These are phyloP conservation scores for Cyberlindnera mississippiensis DNA, from an alignment of 805 yeast genomes.

Conservation along the genomic window DNA sequence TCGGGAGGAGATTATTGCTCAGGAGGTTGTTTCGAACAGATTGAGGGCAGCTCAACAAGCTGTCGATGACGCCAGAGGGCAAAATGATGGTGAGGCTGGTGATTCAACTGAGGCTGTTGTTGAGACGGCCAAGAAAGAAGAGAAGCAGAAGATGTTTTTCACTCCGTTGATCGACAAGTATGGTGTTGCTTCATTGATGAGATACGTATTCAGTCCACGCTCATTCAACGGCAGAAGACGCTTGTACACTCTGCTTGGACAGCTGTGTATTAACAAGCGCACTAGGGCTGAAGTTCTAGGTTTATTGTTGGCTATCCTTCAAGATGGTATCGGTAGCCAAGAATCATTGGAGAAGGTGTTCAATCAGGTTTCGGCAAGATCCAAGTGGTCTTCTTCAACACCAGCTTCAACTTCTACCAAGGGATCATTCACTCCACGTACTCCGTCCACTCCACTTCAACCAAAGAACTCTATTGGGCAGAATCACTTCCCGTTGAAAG, in stretches of 20 bases:
- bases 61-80: background rate
- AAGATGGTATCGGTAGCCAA: slow-evolving; percentile 68
- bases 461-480: slow-evolving; percentile 54
- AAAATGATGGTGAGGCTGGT: slow-evolving; percentile 14
- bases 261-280: slow-evolving; percentile 71
- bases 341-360: slow-evolving; percentile 60
- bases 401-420: slow-evolving; percentile 2
- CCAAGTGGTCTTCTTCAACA: slow-evolving; percentile 4
- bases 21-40: slow-evolving; percentile 34
- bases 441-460: slow-evolving; percentile 18
- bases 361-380: slow-evolving; percentile 43
- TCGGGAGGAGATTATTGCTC: slow-evolving; percentile 58
- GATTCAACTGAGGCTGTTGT: background rate
- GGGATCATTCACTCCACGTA: slow-evolving; percentile 16
- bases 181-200: slow-evolving; percentile 70
- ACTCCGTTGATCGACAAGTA: slow-evolving; percentile 69
- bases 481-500: slow-evolving; percentile 45
- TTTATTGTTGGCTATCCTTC: slow-evolving; percentile 60
- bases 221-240: slow-evolving; percentile 56
- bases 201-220: slow-evolving; percentile 72
- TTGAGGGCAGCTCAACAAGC: slow-evolving; percentile 13
- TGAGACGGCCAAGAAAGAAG: slow-evolving; percentile 24
- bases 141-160: slow-evolving; percentile 41
- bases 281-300: slow-evolving; percentile 73
- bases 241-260: slow-evolving; percentile 61